Percentiles rank a stretch among this genome's conserved stretches.
Conservation (phyloP, 306 rosid genomes). For the Abrus pulchellus region DNA sequence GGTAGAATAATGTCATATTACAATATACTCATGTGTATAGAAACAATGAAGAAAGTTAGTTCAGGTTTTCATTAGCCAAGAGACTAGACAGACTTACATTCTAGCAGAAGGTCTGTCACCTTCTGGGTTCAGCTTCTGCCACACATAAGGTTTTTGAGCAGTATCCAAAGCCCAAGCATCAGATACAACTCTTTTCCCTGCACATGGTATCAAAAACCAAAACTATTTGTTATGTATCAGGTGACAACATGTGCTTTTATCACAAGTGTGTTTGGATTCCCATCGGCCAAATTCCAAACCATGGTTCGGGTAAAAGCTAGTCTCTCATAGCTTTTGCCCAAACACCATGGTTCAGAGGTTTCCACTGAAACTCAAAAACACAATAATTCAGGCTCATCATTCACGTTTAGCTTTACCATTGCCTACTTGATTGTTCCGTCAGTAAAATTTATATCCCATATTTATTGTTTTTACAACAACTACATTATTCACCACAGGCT, state of each 20-base stretch:
- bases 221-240: constrained; percentile 40
- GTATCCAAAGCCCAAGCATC: constrained; percentile 99
- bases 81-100: constrained; percentile 75
- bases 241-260: constrained; percentile 36
- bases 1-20: constrained; percentile 41
- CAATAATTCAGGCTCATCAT: constrained; percentile 22
- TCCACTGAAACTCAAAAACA: not conserved
- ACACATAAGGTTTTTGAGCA: constrained; percentile 94
- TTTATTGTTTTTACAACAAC: constrained; percentile 21
- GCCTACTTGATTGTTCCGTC: constrained; percentile 6
- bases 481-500: not conserved
- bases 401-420: constrained; percentile 29
- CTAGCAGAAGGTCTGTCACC: constrained; percentile 99
- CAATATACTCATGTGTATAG: not conserved
- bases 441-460: not conserved
- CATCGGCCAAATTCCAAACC: not conserved
- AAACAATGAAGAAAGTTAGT: constrained; percentile 25
- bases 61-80: constrained; percentile 32
- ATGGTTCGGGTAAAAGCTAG: not conserved
- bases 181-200: constrained; percentile 91
- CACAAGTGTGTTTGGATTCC: constrained; percentile 15
- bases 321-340: not conserved
- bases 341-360: constrained; percentile 1
- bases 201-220: constrained; percentile 39
- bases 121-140: constrained; percentile 95